phyloP scores from a whole-genome alignment of 1,284 basidiomycete genomes.

The Cystobasidiaceae sp. region DNA sequence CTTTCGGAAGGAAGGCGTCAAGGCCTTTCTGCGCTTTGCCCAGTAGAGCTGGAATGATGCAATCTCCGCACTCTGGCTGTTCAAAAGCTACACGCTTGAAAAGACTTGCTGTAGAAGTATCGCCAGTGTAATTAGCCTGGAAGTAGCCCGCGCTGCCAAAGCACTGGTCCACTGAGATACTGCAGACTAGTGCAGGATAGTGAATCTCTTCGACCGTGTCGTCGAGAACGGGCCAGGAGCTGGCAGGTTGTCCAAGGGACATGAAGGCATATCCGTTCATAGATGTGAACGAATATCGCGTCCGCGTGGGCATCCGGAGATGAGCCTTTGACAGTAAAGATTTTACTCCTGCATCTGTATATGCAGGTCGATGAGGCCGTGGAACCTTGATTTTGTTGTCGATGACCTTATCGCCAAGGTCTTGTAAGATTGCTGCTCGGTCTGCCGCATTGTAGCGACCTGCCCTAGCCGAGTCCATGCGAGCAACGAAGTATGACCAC shows the following conservation, averaged over 20 bases:
- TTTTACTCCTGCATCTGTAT: neutral
- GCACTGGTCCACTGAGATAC: neutral
- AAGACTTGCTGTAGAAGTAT: neutral
- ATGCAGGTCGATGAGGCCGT: neutral
- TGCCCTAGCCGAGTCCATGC: neutral
- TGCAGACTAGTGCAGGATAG: constrained; percentile 8
- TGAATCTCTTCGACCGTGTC: neutral
- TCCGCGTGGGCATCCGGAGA: neutral
- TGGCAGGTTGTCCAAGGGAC: neutral
- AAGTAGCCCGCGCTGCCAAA: constrained; percentile 5
- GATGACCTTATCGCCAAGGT: neutral
- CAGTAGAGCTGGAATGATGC: constrained; percentile 7
- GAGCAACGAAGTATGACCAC: constrained; percentile 26
- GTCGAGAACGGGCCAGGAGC: constrained; percentile 3
- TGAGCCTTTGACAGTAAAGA: neutral
- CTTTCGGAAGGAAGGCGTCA: constrained; percentile 2
- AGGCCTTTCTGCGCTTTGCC: neutral
- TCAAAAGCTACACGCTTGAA: constrained; percentile 19
- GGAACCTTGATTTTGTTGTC: neutral
- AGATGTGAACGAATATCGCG: neutral
- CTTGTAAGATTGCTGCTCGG: neutral
- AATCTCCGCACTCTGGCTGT: constrained; percentile 13
- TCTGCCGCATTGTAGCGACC: constrained; percentile 11
- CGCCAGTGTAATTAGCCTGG: neutral
- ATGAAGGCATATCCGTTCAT: constrained; percentile 21